Percentiles rank a stretch among this genome's conserved stretches.
Evolutionary conservation across 148 eudicot genomes (phyloP).

Genomic region (Amaranthus cruentus): DNA sequence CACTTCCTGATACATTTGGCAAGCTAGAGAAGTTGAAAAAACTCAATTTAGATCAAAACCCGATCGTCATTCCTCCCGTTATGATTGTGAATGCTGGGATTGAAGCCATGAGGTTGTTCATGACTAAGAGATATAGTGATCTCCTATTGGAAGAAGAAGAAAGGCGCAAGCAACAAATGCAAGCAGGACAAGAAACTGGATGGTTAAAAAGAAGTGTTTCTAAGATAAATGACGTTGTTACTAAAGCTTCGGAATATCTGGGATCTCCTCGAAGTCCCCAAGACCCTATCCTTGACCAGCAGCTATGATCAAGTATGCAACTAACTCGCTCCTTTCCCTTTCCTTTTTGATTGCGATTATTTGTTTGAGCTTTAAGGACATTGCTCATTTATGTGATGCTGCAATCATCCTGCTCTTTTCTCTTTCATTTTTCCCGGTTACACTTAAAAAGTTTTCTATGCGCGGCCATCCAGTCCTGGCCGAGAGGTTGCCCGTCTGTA

Average conservation of each 20-base stretch:
- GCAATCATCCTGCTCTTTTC: neutral
- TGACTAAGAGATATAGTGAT: conserved; percentile 66
- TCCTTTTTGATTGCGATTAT: neutral
- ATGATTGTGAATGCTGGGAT: conserved; percentile 67
- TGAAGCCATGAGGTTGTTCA: conserved; percentile 56
- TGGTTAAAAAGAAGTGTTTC: conserved; percentile 63
- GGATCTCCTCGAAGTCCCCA: conserved; percentile 33
- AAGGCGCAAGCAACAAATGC: conserved; percentile 37
- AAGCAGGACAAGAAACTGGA: conserved; percentile 43
- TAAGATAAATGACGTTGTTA: conserved; percentile 48
- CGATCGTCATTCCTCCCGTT: conserved; percentile 61
- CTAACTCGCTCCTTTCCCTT: neutral
- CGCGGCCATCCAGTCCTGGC: too few relatives aligned
- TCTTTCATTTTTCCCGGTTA: neutral
- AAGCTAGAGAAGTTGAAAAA: conserved; percentile 57
- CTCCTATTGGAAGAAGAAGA: conserved; percentile 59
- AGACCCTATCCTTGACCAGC: conserved; percentile 64
- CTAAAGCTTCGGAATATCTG: conserved; percentile 55
- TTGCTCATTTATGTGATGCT: conserved; percentile 12
- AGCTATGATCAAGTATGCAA: conserved; percentile 36
- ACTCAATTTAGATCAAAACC: conserved; percentile 81
- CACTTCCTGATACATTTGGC: conserved; percentile 71
- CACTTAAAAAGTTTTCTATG: too few relatives aligned
- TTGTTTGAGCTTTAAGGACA: neutral
- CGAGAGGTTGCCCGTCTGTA: too few relatives aligned